Percentiles rank a stretch among this genome's conserved stretches.
These are phyloP conservation scores for Aspergillus aculeatinus DNA, from an alignment of 2,329 filamentous ascomycete species.

Conservation along the genomic window DNA sequence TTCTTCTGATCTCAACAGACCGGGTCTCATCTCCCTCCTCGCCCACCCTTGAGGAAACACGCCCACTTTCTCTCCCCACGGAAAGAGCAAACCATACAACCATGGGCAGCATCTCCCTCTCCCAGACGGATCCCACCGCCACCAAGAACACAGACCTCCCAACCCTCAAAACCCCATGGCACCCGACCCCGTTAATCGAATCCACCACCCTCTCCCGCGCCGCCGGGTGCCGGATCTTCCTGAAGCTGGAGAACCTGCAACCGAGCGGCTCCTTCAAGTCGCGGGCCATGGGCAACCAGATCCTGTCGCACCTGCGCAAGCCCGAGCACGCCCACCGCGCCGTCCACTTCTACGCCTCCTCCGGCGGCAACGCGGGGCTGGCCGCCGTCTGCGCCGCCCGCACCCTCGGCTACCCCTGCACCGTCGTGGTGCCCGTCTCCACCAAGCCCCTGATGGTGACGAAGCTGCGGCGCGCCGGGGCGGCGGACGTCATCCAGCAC, in stretches of 20 bases:
- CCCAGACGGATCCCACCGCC: constrained; percentile 13
- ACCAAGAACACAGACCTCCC: constrained; percentile 7
- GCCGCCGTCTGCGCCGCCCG: constrained; percentile 73
- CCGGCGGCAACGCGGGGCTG: constrained; percentile 80
- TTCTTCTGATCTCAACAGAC: background rate
- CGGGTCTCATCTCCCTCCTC: background rate
- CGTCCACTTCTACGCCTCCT: constrained; percentile 74
- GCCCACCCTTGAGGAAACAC: background rate
- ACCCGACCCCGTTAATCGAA: constrained; percentile 68
- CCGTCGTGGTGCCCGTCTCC: constrained; percentile 69
- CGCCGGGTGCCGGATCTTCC: constrained; percentile 76
- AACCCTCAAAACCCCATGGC: constrained; percentile 57
- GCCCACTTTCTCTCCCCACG: too few relatives aligned
- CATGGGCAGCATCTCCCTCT: constrained; percentile 39
- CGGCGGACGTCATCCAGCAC: constrained; percentile 62
- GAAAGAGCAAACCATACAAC: constrained; percentile 10
- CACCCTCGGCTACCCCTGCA: constrained; percentile 63
- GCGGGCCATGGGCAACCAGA: constrained; percentile 69
- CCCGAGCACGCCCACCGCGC: constrained; percentile 44
- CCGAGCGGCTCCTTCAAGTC: constrained; percentile 87
- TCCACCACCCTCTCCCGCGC: constrained; percentile 65
- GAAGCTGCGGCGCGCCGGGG: constrained; percentile 68
- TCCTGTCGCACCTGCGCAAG: constrained; percentile 53
- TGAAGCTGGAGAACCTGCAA: constrained; percentile 83
- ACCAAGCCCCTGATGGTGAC: constrained; percentile 69